A percentile compares a stretch with the other conserved stretches of the same genome.
These are phyloP conservation scores for Udeniomyces megalosporus DNA, from an alignment of 768 basidiomycete genomes.

Conservation along the genomic window DNA sequence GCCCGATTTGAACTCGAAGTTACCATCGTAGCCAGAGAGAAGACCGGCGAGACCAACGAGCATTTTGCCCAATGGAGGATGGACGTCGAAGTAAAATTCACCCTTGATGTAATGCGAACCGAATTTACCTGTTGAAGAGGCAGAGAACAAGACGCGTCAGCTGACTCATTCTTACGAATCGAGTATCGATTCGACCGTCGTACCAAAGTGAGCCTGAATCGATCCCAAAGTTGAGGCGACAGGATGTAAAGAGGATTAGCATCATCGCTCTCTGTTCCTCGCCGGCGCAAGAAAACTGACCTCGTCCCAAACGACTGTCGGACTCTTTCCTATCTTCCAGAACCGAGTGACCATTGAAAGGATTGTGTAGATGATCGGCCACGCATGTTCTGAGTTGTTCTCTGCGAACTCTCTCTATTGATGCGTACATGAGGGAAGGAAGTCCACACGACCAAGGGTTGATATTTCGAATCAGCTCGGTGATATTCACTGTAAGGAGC, in stretches of 20 bases:
- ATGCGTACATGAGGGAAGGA: not conserved
- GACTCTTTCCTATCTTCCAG: conserved; percentile 73
- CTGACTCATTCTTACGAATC: no score
- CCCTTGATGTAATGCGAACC: conserved; percentile 95
- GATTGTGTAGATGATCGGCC: conserved; percentile 62
- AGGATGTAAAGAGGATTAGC: not conserved
- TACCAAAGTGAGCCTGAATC: conserved; percentile 76
- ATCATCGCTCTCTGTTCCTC: not conserved
- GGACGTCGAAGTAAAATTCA: conserved; percentile 98
- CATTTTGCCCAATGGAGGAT: conserved; percentile 98
- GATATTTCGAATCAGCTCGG: not conserved
- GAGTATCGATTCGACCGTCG: not conserved
- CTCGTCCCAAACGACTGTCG: conserved; percentile 92
- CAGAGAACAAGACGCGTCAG: not conserved
- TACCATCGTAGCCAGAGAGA: conserved; percentile 76
- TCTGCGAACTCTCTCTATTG: conserved; percentile 22
- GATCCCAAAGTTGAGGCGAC: no score
- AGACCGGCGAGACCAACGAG: conserved; percentile 85
- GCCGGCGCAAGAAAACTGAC: conserved; percentile 14
- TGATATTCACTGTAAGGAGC: not conserved
- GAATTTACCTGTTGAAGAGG: conserved; percentile 50
- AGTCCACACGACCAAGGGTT: no score
- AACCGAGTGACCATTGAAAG: conserved; percentile 90
- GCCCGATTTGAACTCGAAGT: conserved; percentile 89
- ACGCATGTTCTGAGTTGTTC: conserved; percentile 28